Conservation (phyloP, 176 grass and related monocot genomes). For the Oryza coarctata region DNA sequence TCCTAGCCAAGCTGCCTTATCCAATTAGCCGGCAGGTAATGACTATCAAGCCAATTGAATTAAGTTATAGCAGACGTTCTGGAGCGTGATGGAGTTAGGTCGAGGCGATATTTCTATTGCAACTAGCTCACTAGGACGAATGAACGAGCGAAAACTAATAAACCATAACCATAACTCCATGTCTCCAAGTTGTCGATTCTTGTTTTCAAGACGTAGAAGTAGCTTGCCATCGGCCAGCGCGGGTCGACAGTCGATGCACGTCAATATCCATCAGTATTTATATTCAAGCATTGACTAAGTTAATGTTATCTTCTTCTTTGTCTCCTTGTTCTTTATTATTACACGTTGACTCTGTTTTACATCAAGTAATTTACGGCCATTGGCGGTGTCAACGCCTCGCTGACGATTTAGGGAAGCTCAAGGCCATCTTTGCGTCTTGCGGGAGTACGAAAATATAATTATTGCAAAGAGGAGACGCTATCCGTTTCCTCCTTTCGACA, state of each 20-base stretch:
- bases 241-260: constrained; percentile 25
- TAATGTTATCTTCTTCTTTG: neutral
- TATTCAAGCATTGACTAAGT: constrained; percentile 25
- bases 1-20: constrained; percentile 35
- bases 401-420: neutral
- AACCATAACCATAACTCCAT: constrained; percentile 3
- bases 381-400: constrained; percentile 36
- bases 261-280: constrained; percentile 4
- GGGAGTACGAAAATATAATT: neutral
- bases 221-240: constrained; percentile 39
- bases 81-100: constrained; percentile 32
- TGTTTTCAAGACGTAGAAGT: constrained; percentile 8
- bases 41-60: constrained; percentile 3
- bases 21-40: constrained; percentile 23
- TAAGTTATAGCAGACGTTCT: constrained; percentile 4
- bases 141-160: neutral
- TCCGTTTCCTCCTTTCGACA: constrained; percentile 1
- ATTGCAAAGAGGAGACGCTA: neutral
- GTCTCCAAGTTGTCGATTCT: constrained; percentile 23
- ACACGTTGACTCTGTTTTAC: constrained; percentile 32
- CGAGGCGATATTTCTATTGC: constrained; percentile 21
- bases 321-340: neutral
- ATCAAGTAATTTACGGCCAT: constrained; percentile 7
- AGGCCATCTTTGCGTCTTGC: constrained; percentile 37
- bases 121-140: constrained; percentile 13